Percentiles rank a stretch among this genome's conserved stretches.
These are phyloP conservation scores for Albatrellus ellisii DNA, from an alignment of 768 basidiomycete species.

Conservation along the genomic window DNA sequence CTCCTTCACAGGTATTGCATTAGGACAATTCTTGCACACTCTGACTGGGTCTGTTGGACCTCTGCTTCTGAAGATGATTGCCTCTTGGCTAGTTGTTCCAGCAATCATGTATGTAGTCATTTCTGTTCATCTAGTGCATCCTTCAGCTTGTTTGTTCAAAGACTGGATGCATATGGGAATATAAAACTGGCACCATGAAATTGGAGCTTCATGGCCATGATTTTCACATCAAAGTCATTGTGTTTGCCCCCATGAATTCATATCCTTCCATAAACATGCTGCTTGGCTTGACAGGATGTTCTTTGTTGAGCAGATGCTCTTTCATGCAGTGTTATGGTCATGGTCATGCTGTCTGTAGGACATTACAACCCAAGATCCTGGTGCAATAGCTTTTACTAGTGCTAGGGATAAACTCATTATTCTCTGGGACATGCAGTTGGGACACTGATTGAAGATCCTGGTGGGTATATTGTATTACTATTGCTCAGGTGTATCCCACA, in stretches of 20 bases:
- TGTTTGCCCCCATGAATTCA: conserved; percentile 33
- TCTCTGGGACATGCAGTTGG: conserved; percentile 36
- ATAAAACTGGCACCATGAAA: conserved; percentile 33
- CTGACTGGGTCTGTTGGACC: conserved; percentile 36
- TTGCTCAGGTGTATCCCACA: background rate
- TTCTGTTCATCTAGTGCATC: background rate
- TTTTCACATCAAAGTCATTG: conserved; percentile 36
- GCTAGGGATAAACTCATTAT: conserved; percentile 42
- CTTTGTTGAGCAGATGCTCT: background rate
- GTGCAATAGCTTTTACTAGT: conserved; percentile 34
- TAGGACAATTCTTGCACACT: conserved; percentile 35
- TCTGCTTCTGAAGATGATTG: conserved; percentile 28
- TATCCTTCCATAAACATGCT: conserved; percentile 34
- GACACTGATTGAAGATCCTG: conserved; percentile 37
- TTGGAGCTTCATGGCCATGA: conserved; percentile 42
- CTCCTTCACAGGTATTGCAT: conserved; percentile 31
- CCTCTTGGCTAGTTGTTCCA: conserved; percentile 35
- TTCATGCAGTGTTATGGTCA: background rate
- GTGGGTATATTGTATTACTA: conserved; percentile 17
- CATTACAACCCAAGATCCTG: conserved; percentile 9
- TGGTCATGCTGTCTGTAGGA: background rate
- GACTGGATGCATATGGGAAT: conserved; percentile 41
- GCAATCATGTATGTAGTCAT: conserved; percentile 33
- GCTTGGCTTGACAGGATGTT: conserved; percentile 28
- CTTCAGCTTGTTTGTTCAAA: conserved; percentile 12